Evolutionary conservation across 305 asterid genomes (phyloP).

Genomic region (Stenogyne calaminthoides): DNA sequence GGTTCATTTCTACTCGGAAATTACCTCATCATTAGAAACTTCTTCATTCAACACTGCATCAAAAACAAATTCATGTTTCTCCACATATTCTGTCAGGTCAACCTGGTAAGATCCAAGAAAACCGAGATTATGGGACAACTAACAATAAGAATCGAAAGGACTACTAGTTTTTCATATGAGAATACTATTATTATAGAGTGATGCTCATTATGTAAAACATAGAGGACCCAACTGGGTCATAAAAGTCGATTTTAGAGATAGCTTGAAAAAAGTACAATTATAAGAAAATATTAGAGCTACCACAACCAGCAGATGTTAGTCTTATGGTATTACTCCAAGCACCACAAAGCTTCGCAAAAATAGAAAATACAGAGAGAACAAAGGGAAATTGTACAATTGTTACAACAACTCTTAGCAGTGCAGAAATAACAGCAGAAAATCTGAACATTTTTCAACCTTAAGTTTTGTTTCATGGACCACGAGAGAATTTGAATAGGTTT

Average conservation of each 20-base stretch:
- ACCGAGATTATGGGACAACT: conserved; percentile 5
- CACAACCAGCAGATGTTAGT: neutral
- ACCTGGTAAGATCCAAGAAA: conserved; percentile 53
- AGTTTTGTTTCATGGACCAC: conserved; percentile 88
- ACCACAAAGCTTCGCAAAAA: conserved; percentile 5
- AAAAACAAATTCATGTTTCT: conserved; percentile 90
- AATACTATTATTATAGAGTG: conserved; percentile 5
- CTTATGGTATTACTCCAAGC: conserved; percentile 7
- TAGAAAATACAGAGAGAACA: neutral
- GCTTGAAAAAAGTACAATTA: neutral
- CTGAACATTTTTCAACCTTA: conserved; percentile 50
- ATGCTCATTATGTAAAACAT: neutral
- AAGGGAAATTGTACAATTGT: conserved; percentile 6
- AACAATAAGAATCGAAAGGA: neutral
- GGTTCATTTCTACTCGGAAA: conserved; percentile 17
- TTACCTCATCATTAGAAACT: conserved; percentile 92
- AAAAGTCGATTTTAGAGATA: neutral
- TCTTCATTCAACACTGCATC: conserved; percentile 93
- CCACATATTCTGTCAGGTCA: conserved; percentile 85
- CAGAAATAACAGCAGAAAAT: conserved; percentile 10
- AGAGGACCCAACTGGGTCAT: conserved; percentile 11
- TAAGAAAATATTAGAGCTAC: neutral
- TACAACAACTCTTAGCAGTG: conserved; percentile 1
- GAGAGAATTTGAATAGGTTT: conserved; percentile 64
- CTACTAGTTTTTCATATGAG: neutral